Conservation (phyloP, 768 basidiomycete species). For the Holtermannia corniformis region DNA sequence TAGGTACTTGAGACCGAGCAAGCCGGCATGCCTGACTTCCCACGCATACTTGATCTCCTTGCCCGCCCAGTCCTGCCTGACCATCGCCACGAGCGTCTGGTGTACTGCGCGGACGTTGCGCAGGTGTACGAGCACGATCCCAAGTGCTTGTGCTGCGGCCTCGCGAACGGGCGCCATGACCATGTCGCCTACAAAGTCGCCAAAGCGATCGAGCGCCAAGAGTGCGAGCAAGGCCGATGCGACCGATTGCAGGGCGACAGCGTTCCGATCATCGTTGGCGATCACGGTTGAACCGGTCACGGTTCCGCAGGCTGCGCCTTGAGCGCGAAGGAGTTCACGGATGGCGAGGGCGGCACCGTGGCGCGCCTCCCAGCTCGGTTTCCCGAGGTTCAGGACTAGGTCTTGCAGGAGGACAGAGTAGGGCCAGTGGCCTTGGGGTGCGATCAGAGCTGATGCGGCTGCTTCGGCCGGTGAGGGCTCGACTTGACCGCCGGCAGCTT, state of each 20-base stretch:
- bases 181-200: constrained; percentile 94
- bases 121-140: constrained; percentile 80
- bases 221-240: constrained; percentile 77
- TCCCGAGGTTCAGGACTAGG: constrained; percentile 73
- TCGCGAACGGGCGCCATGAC: constrained; percentile 96
- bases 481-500: constrained; percentile 23
- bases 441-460: constrained; percentile 25
- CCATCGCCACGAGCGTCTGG: constrained; percentile 79
- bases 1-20: constrained; percentile 94
- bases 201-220: constrained; percentile 92
- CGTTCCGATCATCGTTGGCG: constrained; percentile 5
- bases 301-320: constrained; percentile 8
- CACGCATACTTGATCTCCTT: constrained; percentile 56
- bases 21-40: constrained; percentile 96
- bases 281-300: not conserved
- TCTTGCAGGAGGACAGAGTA: constrained; percentile 58
- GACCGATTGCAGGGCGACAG: constrained; percentile 44
- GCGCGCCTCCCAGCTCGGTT: constrained; percentile 77
- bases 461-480: constrained; percentile 46
- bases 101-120: constrained; percentile 60
- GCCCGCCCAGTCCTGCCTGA: constrained; percentile 65
- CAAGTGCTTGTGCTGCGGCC: constrained; percentile 87
- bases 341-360: constrained; percentile 90
- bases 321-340: constrained; percentile 58
- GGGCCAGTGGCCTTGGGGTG: constrained; percentile 23